These are phyloP conservation scores for Smittium culicis DNA, from an alignment of 371 early-diverging fungal genomes.

Conservation along the genomic window DNA sequence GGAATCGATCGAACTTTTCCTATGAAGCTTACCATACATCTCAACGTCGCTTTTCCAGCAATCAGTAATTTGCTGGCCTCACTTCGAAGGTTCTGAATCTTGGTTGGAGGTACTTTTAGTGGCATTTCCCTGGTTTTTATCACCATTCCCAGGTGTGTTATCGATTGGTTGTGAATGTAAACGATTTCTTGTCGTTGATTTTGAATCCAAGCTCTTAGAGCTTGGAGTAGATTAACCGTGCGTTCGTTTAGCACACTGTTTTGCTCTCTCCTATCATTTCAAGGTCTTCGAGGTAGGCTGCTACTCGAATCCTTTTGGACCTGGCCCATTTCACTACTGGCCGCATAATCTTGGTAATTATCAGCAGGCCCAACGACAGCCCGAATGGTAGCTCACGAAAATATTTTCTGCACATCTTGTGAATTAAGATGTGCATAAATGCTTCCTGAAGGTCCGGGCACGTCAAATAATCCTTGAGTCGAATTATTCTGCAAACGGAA, in stretches of 20 bases:
- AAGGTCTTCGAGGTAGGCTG: constrained; percentile 30
- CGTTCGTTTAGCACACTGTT: constrained; percentile 8
- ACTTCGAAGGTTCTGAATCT: neutral
- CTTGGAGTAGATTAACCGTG: constrained; percentile 18
- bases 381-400: constrained; percentile 34
- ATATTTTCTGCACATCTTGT: constrained; percentile 28
- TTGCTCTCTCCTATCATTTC: constrained; percentile 15
- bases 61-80: neutral
- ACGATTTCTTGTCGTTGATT: constrained; percentile 22
- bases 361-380: constrained; percentile 30
- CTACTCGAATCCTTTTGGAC: constrained; percentile 22
- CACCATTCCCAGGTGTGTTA: constrained; percentile 26
- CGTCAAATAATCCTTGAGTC: constrained; percentile 21
- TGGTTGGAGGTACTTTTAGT: neutral
- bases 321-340: constrained; percentile 26
- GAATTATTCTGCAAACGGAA: constrained; percentile 20
- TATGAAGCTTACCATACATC: constrained; percentile 10
- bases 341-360: constrained; percentile 32
- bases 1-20: constrained; percentile 8
- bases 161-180: constrained; percentile 26
- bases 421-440: constrained; percentile 27
- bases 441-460: constrained; percentile 27
- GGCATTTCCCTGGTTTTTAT: constrained; percentile 21
- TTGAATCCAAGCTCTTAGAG: constrained; percentile 21
- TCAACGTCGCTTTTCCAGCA: neutral